Evolutionary conservation across 495 filamentous ascomycete genomes (phyloP), one percentile per base, ranked within the genome.

Genomic region (Jackrogersella multiformis): DNA sequence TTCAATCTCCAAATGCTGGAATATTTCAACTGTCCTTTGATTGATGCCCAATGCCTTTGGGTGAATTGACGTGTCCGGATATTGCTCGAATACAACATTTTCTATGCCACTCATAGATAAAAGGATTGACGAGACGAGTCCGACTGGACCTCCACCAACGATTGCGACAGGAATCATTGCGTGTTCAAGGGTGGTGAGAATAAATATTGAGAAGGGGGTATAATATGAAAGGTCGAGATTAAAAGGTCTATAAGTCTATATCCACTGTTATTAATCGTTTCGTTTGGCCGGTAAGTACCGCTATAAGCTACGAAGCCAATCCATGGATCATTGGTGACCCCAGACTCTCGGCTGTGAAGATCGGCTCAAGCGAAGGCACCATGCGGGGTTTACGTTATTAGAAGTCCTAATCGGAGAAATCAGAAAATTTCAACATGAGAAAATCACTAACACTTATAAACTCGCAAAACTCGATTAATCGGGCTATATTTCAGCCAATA

Each of bases 141-240:
- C 46, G 10, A 34, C 28, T 10, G 46, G 46, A 51, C 46, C 46
- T 24, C 46, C 46, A 16, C 46, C 46, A 20, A 51, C 46, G 28
- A 51, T 51, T 34, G 46, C 46, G n/a, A 51, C 46, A 15, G 46
- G 46, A 51, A 51, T 51, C 46, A 51, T 51, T 6, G 46, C 28
- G 26, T 20, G 15, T 51, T 51, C 7, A 34, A 20, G 46, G 9
- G 28, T 12, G 26, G 16, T 20, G 26, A 1, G 13, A 26, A 28
- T 24, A 5, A n/a, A 15, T n/a, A n/a, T 0, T 24, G 13, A 26
- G 23, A 26, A 46, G 8, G 13, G 4, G 10, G 15, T 46, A 26
- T 7, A 12, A n/a, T 46, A n/a, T 13, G 26, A n/a, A 10, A 26
- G 42, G 21, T 46, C 13, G 10, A 21, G 1, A 26, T 46, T 21